These are phyloP conservation scores for Triticum monococcum DNA, from an alignment of 176 grass and related monocot genomes.

Conservation along the genomic window DNA sequence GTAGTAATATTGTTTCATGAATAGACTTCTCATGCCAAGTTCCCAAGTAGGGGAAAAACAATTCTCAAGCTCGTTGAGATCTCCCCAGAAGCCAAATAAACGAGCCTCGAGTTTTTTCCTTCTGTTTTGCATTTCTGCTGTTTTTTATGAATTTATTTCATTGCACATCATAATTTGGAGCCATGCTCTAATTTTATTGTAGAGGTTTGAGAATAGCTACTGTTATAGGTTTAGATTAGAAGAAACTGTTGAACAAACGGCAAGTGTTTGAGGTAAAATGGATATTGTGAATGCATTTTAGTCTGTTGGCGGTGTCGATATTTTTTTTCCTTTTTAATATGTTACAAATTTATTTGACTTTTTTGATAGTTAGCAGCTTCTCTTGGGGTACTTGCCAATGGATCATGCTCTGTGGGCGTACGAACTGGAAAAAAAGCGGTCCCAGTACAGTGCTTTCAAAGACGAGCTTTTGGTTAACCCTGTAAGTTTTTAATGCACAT, in stretches of 20 bases:
- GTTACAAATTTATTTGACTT: constrained; percentile 74
- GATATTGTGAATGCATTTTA: neutral
- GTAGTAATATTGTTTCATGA: neutral
- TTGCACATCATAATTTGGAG: neutral
- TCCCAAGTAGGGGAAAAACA: neutral
- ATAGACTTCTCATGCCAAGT: neutral
- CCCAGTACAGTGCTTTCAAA: constrained; percentile 76
- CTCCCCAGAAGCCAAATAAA: neutral
- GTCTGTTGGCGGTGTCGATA: neutral
- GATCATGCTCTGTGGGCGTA: constrained; percentile 79
- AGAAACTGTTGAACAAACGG: constrained; percentile 7
- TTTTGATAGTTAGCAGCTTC: constrained; percentile 94
- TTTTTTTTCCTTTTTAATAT: constrained; percentile 7
- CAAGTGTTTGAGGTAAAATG: neutral
- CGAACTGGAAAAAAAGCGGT: constrained; percentile 90
- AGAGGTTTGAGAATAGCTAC: neutral
- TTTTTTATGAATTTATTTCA: neutral
- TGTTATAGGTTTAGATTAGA: constrained; percentile 22
- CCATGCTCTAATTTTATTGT: neutral
- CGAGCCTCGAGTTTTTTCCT: neutral
- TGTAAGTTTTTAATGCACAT: constrained; percentile 61
- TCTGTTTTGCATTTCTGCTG: neutral
- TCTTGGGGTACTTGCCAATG: constrained; percentile 86
- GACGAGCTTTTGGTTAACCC: constrained; percentile 91
- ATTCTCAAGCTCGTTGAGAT: too few species aligned